These are phyloP conservation scores for Musa schizocarpa DNA, from an alignment of 176 grass and related monocot genomes.

Conservation along the genomic window DNA sequence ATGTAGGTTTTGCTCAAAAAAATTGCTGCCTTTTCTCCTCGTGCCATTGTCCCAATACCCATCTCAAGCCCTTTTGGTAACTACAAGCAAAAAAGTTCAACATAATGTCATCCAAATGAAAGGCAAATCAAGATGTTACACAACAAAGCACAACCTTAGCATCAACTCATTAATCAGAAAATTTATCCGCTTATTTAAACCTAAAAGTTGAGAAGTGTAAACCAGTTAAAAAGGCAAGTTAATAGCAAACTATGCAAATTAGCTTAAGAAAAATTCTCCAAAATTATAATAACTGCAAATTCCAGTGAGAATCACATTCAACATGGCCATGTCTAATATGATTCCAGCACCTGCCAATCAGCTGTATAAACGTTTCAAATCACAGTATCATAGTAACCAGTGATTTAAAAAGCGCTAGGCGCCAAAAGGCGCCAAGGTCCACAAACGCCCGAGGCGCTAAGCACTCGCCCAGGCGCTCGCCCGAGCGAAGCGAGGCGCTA, in stretches of 20 bases:
- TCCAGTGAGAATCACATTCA: neutral
- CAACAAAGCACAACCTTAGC: neutral
- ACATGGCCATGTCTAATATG: neutral
- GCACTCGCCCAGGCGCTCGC: too few species aligned
- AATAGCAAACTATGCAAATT: neutral
- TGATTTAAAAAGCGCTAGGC: too few species aligned
- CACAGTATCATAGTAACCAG: neutral
- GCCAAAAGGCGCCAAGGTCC: too few species aligned
- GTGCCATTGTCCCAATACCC: slow-evolving; percentile 80
- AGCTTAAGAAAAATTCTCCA: neutral
- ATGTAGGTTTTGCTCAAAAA: slow-evolving; percentile 70
- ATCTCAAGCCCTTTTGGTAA: slow-evolving; percentile 95
- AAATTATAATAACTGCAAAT: neutral
- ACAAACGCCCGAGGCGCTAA: too few species aligned
- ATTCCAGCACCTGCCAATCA: neutral
- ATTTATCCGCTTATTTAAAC: too few species aligned
- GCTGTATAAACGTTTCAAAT: neutral
- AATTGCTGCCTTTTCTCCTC: slow-evolving; percentile 75
- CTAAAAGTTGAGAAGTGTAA: neutral
- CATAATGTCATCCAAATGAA: slow-evolving; percentile 19
- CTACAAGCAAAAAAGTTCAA: slow-evolving; percentile 50
- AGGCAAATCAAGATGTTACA: neutral
- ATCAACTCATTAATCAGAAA: too few species aligned
- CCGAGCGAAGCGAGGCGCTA: too few species aligned
- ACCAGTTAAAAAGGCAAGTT: neutral